Evolutionary conservation across 371 early-diverging fungal genomes (phyloP).

Genomic region (Thermomucor indicae-seudaticae): DNA sequence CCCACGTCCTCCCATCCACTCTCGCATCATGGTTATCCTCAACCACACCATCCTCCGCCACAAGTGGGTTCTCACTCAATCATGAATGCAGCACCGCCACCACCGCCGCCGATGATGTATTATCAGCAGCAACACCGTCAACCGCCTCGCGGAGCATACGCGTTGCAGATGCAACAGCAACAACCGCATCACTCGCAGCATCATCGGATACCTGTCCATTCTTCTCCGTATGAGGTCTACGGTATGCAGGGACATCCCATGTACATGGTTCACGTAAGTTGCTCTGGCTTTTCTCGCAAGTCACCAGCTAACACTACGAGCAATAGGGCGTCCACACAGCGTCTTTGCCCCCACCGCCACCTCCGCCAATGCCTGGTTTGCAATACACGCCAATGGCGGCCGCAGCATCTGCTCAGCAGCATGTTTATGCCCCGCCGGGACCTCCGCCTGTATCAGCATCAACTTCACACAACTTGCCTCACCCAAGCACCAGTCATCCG

Average conservation of each 20-base stretch:
- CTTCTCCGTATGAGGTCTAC: conserved; percentile 34
- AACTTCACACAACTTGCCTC: not conserved
- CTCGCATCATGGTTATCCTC: not conserved
- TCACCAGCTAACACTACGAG: not conserved
- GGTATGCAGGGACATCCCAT: conserved; percentile 25
- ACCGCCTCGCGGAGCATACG: conserved; percentile 1
- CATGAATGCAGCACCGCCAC: not conserved
- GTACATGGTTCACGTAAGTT: conserved; percentile 34
- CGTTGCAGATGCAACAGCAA: conserved; percentile 4
- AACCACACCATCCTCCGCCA: not conserved
- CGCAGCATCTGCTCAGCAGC: conserved; percentile 5
- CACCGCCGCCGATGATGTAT: conserved; percentile 10
- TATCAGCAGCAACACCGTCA: conserved; percentile 14
- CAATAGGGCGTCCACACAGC: not conserved
- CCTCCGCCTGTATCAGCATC: conserved; percentile 12
- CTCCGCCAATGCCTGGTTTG: conserved; percentile 7
- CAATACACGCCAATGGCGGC: conserved; percentile 10
- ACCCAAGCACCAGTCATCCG: not conserved
- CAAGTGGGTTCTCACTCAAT: conserved; percentile 13
- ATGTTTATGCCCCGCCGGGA: not conserved
- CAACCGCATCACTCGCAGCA: conserved; percentile 9
- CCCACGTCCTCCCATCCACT: not conserved
- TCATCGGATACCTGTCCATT: not conserved
- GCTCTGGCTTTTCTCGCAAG: not conserved
- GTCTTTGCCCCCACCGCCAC: conserved; percentile 12